Conservation (phyloP, 768 basidiomycete species). For the Mycena sanguinolenta region DNA sequence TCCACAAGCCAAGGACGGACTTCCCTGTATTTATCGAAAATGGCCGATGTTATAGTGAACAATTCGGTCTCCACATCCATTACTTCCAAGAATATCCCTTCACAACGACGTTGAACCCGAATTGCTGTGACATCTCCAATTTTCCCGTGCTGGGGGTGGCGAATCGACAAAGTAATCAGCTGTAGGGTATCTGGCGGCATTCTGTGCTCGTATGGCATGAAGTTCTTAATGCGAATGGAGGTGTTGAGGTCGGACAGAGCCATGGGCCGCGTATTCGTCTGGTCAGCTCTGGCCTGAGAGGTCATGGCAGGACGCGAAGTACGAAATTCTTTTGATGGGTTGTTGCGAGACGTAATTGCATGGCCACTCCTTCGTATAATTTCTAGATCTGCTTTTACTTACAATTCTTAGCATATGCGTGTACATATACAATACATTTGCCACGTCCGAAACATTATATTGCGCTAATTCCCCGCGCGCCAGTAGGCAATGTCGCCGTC, state of each 20-base stretch:
- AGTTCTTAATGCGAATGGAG: constrained; percentile 5
- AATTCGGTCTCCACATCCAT: constrained; percentile 25
- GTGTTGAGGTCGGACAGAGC: neutral
- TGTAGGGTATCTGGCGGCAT: constrained; percentile 13
- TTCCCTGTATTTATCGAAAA: constrained; percentile 23
- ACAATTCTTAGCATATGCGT: constrained; percentile 12
- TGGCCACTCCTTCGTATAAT: neutral
- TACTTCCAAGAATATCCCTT: constrained; percentile 13
- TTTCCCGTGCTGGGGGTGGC: constrained; percentile 8
- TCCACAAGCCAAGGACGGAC: constrained; percentile 23
- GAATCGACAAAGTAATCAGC: constrained; percentile 7
- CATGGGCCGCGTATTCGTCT: neutral
- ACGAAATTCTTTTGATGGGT: constrained; percentile 11
- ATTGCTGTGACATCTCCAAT: constrained; percentile 7
- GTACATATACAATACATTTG: constrained; percentile 30
- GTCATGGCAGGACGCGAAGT: neutral
- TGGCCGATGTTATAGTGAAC: constrained; percentile 12
- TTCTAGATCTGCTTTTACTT: constrained; percentile 20
- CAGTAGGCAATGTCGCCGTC: constrained; percentile 95
- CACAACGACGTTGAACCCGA: neutral
- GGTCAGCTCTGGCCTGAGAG: neutral
- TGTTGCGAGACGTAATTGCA: neutral
- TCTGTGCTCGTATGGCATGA: constrained; percentile 15
- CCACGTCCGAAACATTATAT: constrained; percentile 11
- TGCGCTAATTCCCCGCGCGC: constrained; percentile 65